phyloP scores from a whole-genome alignment of 768 basidiomycete species.

The Amanita jacksonii region DNA sequence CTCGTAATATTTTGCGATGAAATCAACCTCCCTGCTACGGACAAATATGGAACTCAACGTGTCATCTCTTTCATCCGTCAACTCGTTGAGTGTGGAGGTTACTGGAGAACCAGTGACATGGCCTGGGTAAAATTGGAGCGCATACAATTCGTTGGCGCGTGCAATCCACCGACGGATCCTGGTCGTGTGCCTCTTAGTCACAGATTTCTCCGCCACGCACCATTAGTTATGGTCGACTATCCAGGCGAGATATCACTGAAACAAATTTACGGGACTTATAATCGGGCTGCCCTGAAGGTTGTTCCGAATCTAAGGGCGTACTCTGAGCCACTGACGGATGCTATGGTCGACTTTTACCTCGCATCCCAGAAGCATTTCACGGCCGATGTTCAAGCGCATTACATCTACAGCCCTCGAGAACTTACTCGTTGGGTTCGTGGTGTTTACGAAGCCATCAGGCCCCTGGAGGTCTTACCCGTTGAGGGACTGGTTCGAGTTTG shows the following conservation, averaged over 20 bases:
- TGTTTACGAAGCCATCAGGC: slow-evolving; percentile 93
- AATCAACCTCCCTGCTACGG: slow-evolving; percentile 93
- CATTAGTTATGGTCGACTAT: slow-evolving; percentile 98
- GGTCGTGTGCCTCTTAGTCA: slow-evolving; percentile 98
- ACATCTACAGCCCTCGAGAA: slow-evolving; percentile 98
- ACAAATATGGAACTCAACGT: slow-evolving; percentile 97
- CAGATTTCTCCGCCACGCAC: slow-evolving; percentile 95
- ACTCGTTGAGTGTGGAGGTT: slow-evolving; percentile 89
- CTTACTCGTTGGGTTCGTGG: slow-evolving; percentile 96
- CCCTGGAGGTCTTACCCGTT: slow-evolving; percentile 85
- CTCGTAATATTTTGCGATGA: slow-evolving; percentile 99
- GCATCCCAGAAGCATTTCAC: slow-evolving; percentile 93
- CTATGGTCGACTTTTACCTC: slow-evolving; percentile 95
- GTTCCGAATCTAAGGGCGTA: slow-evolving; percentile 89
- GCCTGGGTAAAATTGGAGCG: slow-evolving; percentile 96
- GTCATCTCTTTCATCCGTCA: slow-evolving; percentile 99
- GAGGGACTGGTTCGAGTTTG: slow-evolving; percentile 95
- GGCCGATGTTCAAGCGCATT: slow-evolving; percentile 95
- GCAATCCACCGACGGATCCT: slow-evolving; percentile 98
- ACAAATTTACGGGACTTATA: slow-evolving; percentile 98
- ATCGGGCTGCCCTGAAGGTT: slow-evolving; percentile 91
- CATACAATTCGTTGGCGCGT: slow-evolving; percentile 99
- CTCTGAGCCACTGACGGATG: slow-evolving; percentile 89
- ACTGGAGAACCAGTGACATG: slow-evolving; percentile 91
- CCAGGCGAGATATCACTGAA: slow-evolving; percentile 95